phyloP scores from a whole-genome alignment of 2,329 filamentous ascomycete genomes.

The Drechmeria coniospora region DNA sequence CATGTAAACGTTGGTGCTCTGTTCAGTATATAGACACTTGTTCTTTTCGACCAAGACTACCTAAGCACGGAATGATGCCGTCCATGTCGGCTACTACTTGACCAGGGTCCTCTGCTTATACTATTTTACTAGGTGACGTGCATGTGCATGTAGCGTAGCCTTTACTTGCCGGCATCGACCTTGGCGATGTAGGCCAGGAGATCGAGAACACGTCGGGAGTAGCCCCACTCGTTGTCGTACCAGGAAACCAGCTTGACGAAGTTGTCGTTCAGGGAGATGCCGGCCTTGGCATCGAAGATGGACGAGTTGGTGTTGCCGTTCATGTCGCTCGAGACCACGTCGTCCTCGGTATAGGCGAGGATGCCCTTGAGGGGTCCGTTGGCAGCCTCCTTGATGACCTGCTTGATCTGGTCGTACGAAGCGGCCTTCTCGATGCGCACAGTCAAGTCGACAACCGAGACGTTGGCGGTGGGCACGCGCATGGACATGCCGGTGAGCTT shows the following conservation, averaged over 20 bases:
- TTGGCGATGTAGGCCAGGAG: conserved; percentile 66
- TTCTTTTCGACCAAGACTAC: too few species aligned
- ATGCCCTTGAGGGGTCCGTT: conserved; percentile 79
- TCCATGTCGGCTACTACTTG: too few species aligned
- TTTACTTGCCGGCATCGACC: conserved; percentile 48
- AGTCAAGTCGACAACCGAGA: conserved; percentile 97
- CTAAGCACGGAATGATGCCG: too few species aligned
- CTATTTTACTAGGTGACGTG: too few species aligned
- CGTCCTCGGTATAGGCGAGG: conserved; percentile 91
- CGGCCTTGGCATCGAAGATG: conserved; percentile 98
- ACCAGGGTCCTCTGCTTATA: too few species aligned
- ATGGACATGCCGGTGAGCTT: conserved; percentile 99
- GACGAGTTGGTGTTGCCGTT: conserved; percentile 87
- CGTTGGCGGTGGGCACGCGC: conserved; percentile 97
- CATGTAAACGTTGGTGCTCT: too few species aligned
- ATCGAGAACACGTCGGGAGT: conserved; percentile 89
- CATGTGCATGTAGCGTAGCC: conserved; percentile 1
- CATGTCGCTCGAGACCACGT: conserved; percentile 85
- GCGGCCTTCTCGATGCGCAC: conserved; percentile 84
- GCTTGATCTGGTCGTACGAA: conserved; percentile 85
- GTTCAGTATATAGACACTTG: too few species aligned
- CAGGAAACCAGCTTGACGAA: conserved; percentile 97
- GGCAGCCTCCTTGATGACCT: conserved; percentile 72
- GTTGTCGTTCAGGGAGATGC: conserved; percentile 96
- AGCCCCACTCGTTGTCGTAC: conserved; percentile 99